Evolutionary conservation across 1,284 basidiomycete species (phyloP).

Genomic region (Sanghuangporus weigelae): DNA sequence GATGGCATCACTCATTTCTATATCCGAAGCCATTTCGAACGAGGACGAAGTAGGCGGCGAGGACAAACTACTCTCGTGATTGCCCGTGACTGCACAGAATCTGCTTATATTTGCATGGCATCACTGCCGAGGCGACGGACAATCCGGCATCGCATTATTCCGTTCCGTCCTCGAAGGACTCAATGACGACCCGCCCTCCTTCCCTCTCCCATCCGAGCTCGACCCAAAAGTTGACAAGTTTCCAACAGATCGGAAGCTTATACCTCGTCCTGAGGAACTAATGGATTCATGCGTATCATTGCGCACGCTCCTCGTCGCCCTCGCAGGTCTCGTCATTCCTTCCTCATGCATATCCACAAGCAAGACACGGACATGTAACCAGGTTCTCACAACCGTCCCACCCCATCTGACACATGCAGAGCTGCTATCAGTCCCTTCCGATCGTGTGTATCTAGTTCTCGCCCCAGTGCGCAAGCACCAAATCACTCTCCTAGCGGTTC

Average conservation of each 20-base stretch:
- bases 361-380: constrained; percentile 33
- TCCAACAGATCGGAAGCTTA: constrained; percentile 22
- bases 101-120: no score
- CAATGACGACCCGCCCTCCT: no score
- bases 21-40: no score
- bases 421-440: constrained; percentile 26
- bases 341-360: constrained; percentile 21
- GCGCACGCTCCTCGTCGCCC: constrained; percentile 21
- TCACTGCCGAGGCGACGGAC: no score
- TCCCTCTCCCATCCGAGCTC: not conserved
- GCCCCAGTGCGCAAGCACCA: constrained; percentile 28
- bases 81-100: no score
- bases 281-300: constrained; percentile 30
- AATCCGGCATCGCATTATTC: no score
- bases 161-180: no score
- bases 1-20: no score
- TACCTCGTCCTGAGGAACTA: constrained; percentile 29
- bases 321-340: constrained; percentile 28
- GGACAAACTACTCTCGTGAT: no score
- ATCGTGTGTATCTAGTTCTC: constrained; percentile 24
- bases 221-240: not conserved
- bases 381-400: not conserved
- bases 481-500: constrained; percentile 32
- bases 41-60: no score
- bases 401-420: constrained; percentile 16